phyloP scores from a whole-genome alignment of 257 asterid species.

The Solanum chilense region DNA sequence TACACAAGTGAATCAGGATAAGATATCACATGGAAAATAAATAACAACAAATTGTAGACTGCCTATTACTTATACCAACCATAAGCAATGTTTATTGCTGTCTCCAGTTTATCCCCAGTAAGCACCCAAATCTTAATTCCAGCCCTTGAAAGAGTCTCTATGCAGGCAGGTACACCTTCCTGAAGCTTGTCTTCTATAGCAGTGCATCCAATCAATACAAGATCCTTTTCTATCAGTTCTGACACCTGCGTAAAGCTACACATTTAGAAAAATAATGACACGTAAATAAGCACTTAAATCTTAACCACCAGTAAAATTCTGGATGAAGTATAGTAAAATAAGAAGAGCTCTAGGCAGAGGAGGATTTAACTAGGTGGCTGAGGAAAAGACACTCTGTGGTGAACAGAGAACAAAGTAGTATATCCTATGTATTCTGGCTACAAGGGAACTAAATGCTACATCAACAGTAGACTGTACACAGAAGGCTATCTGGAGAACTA shows the following conservation, averaged over 20 bases:
- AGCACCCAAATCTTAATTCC: conserved; percentile 99
- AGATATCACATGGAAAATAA: conserved; percentile 1
- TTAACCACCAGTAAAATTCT: not conserved
- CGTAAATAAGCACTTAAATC: not conserved
- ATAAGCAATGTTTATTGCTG: conserved; percentile 97
- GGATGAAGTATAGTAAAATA: not conserved
- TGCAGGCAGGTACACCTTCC: conserved; percentile 95
- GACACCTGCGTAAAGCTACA: conserved; percentile 50
- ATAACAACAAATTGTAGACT: not conserved
- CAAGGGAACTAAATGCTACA: not conserved
- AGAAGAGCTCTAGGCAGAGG: not conserved
- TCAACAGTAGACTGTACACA: not conserved
- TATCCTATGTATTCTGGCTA: not conserved
- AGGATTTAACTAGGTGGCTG: not conserved
- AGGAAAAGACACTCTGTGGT: not conserved
- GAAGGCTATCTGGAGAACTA: not conserved
- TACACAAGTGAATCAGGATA: conserved; percentile 4
- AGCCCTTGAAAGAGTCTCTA: conserved; percentile 97
- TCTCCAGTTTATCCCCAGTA: conserved; percentile 99
- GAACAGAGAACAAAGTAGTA: not conserved
- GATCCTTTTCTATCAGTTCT: conserved; percentile 85
- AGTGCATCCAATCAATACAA: conserved; percentile 90
- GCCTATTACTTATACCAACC: conserved; percentile 31
- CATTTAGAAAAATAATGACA: not conserved
- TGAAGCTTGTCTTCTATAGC: conserved; percentile 99